A percentile compares a stretch with the other conserved stretches of the same genome.
Conservation (phyloP, 441 rosid genomes). For the Corymbia citriodora region DNA sequence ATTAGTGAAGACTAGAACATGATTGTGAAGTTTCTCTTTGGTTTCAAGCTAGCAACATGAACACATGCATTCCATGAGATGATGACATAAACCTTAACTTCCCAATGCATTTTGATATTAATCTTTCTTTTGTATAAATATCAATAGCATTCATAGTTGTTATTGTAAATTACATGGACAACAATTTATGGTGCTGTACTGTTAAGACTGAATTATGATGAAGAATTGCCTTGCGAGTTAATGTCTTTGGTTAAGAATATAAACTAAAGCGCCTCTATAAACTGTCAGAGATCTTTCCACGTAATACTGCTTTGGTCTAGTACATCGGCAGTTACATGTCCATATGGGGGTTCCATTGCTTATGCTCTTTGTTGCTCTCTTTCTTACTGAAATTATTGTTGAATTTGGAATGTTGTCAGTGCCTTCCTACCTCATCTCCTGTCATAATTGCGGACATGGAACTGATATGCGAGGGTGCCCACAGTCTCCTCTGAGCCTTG, state of each 20-base stretch:
- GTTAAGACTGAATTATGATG: not conserved
- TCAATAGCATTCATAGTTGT: not conserved
- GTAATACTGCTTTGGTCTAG: not conserved
- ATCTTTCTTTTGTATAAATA: not conserved
- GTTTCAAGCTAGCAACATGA: not conserved
- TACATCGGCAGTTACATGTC: not conserved
- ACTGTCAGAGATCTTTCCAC: not conserved
- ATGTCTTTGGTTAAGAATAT: not conserved
- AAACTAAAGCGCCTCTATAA: not conserved
- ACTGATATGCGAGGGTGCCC: constrained; percentile 95
- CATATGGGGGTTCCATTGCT: not conserved
- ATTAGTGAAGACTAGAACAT: not conserved
- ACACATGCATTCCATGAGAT: not conserved
- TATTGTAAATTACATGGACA: not conserved
- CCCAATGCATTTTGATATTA: not conserved
- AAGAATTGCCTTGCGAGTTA: not conserved
- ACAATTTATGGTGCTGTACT: not conserved
- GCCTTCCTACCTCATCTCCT: constrained; percentile 72
- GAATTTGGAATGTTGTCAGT: constrained; percentile 32
- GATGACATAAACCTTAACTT: not conserved
- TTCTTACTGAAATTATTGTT: not conserved
- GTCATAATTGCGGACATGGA: constrained; percentile 94
- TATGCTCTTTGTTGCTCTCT: not conserved
- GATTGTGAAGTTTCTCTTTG: not conserved
- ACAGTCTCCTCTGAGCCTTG: constrained; percentile 62